A percentile compares a stretch with the other conserved stretches of the same genome.
Evolutionary conservation across 208 protist genomes (phyloP).

Genomic region (Leptomonas seymouri): DNA sequence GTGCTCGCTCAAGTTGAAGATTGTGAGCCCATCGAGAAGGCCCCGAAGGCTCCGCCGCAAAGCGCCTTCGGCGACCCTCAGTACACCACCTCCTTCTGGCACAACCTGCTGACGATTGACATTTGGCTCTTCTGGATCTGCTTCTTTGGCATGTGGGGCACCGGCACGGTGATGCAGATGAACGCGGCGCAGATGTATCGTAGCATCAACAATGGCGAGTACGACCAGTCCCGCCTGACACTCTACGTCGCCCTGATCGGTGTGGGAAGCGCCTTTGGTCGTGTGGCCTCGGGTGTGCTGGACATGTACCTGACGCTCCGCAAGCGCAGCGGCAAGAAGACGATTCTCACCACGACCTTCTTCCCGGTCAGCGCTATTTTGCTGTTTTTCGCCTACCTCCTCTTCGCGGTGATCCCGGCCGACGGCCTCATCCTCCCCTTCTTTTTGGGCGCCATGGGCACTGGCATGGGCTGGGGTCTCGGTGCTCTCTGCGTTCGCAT

Average conservation of each 20-base stretch:
- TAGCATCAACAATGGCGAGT: slow-evolving; percentile 54
- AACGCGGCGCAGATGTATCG: slow-evolving; percentile 80
- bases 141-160: slow-evolving; percentile 79
- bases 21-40: neutral
- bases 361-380: slow-evolving; percentile 43
- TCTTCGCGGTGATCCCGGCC: slow-evolving; percentile 60
- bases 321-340: slow-evolving; percentile 29
- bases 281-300: slow-evolving; percentile 52
- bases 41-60: slow-evolving; percentile 11
- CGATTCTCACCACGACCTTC: slow-evolving; percentile 58
- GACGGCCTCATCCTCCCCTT: slow-evolving; percentile 64
- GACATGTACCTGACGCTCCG: slow-evolving; percentile 57
- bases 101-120: slow-evolving; percentile 62
- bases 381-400: slow-evolving; percentile 48
- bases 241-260: slow-evolving; percentile 72
- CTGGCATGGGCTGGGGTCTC: slow-evolving; percentile 65
- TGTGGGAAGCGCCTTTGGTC: slow-evolving; percentile 71
- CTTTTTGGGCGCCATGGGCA: slow-evolving; percentile 61
- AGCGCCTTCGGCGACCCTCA: slow-evolving; percentile 51
- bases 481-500: slow-evolving; percentile 59
- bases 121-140: slow-evolving; percentile 74
- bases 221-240: slow-evolving; percentile 35
- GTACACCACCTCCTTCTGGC: slow-evolving; percentile 67
- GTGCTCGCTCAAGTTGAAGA: slow-evolving; percentile 7
- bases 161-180: slow-evolving; percentile 69